Base-by-base conservation (phyloP, 176 grass and related monocot genomes). In the Oryza punctata region DNA sequence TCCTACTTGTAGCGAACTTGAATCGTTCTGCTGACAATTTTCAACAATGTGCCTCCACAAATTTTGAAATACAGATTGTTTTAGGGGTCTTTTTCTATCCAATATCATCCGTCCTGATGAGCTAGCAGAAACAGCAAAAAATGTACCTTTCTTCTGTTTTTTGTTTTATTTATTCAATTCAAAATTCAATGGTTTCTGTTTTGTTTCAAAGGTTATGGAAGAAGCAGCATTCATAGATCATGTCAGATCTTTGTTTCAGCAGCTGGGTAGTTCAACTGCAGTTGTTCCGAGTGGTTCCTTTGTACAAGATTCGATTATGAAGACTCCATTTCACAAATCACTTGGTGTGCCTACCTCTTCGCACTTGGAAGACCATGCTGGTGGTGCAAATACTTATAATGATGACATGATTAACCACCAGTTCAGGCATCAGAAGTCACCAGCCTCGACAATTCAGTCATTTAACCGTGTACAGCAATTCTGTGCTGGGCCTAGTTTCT, bases 141-240 rank as follows among this genome's bases (percentile, higher is more conserved):
- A 7, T 75, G 18, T n/a, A n/a, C n/a, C n/a, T 25, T 70, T 19
- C 14, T 71, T 38, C 37, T 44, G 33, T 13, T 71, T 7, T 44
- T 21, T 71, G 5, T 25, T 43, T 24, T 8, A 45, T 26, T 72
- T 25, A 10, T 10, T 35, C 46, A 12, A 35, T 75, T 63, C 57
- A 72, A 69, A 67, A 75, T 43, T 78, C 46, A 67, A 26, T 77
- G 37, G 14, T 59, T 77, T 82, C 69, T 70, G 23, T 82, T 24
- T 54, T 59, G 54, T 41, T 77, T 24, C 70, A 30, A 69, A 88
- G 86, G 86, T 88, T 30, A 88, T 88, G 86, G 86, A 88, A 63
- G 86, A 88, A 60, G 60, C 76, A 60, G 45, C 66, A 13, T 77
- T 88, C 19, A 64, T 88, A 83, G 76, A 66, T 60, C 86, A 88